phyloP scores from a whole-genome alignment of 176 grass and related monocot species.

The Oryza rufipogon region DNA sequence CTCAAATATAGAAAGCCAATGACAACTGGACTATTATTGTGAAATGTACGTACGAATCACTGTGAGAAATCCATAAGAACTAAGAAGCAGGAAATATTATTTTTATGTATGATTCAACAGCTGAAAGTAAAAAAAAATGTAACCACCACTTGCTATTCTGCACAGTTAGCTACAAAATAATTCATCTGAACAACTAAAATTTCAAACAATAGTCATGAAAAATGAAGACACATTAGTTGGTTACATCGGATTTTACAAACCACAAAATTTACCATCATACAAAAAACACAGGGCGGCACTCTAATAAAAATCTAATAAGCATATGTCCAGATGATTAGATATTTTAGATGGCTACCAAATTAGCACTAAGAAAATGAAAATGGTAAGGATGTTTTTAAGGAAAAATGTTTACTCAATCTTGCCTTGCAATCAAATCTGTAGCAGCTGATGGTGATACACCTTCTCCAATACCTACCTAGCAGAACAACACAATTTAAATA shows the following conservation, averaged over 20 bases:
- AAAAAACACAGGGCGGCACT: background rate
- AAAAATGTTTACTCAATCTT: slow-evolving; percentile 37
- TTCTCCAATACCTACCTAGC: slow-evolving; percentile 96
- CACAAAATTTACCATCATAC: slow-evolving; percentile 10
- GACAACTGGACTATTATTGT: slow-evolving; percentile 4
- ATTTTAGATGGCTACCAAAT: slow-evolving; percentile 3
- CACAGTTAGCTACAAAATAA: slow-evolving; percentile 8
- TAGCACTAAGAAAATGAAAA: slow-evolving; percentile 22
- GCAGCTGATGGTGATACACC: slow-evolving; percentile 99
- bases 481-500: slow-evolving; percentile 41
- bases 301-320: slow-evolving; percentile 20
- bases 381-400: background rate
- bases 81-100: slow-evolving; percentile 2
- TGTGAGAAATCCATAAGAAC: slow-evolving; percentile 16
- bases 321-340: slow-evolving; percentile 26
- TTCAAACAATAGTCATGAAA: slow-evolving; percentile 4
- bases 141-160: background rate
- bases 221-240: background rate
- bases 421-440: slow-evolving; percentile 94
- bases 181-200: background rate
- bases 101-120: background rate
- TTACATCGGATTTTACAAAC: slow-evolving; percentile 19
- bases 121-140: background rate
- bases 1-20: background rate
- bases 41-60: slow-evolving; percentile 14